Evolutionary conservation across 2,329 filamentous ascomycete genomes (phyloP).

Genomic region (Leptosphaerulina australis): DNA sequence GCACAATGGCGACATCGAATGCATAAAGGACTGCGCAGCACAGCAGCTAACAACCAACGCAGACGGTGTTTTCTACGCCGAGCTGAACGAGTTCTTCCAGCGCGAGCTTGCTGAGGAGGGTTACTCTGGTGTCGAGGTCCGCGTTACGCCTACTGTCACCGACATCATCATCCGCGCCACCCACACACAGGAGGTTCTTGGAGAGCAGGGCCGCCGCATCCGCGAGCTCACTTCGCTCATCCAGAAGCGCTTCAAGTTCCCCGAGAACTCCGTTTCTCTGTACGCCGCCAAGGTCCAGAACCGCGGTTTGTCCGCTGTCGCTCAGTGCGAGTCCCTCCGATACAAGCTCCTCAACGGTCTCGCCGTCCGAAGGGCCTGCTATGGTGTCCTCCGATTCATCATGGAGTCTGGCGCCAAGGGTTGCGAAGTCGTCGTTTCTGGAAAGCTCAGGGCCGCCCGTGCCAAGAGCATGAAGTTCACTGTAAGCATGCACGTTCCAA

Average conservation of each 20-base stretch:
- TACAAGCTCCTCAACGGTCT: constrained; percentile 99
- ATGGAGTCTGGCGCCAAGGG: constrained; percentile 99
- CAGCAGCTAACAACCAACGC: constrained; percentile 34
- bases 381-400: constrained; percentile 99
- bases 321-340: constrained; percentile 99
- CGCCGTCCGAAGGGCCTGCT: constrained; percentile 97
- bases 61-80: constrained; percentile 99
- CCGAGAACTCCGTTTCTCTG: constrained; percentile 99
- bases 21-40: constrained; percentile 22
- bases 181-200: constrained; percentile 99
- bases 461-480: constrained; percentile 99
- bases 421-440: constrained; percentile 98
- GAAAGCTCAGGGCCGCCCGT: constrained; percentile 98
- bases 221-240: constrained; percentile 99
- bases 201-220: constrained; percentile 99
- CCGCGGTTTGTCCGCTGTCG: constrained; percentile 98
- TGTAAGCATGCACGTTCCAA: constrained; percentile 57
- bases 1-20: constrained; percentile 11
- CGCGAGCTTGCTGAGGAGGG: constrained; percentile 99
- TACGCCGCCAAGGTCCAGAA: constrained; percentile 99
- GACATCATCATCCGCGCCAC: constrained; percentile 99
- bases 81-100: constrained; percentile 99
- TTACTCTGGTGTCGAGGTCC: constrained; percentile 99
- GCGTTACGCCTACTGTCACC: constrained; percentile 99
- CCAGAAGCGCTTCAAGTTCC: constrained; percentile 99